Conservation (phyloP, 106 monocot species). For the Gastrodia elata region DNA sequence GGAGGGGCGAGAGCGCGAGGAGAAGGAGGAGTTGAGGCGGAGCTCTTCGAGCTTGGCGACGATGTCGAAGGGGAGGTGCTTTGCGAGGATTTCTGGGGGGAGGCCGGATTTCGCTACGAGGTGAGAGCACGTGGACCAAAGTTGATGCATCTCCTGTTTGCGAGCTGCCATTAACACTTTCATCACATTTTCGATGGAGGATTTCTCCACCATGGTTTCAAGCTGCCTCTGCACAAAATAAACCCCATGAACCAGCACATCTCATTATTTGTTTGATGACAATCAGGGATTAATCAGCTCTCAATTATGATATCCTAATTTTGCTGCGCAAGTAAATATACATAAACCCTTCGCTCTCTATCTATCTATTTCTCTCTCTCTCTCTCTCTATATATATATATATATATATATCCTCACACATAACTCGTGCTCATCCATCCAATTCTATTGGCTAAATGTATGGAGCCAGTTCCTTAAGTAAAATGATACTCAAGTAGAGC, state of each 20-base stretch:
- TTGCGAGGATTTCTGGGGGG: conserved; percentile 78
- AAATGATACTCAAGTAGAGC: too few species aligned
- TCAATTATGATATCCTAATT: too few species aligned
- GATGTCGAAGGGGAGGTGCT: conserved; percentile 85
- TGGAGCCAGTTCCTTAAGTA: too few species aligned
- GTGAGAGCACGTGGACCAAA: conserved; percentile 81
- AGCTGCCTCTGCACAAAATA: conserved; percentile 71
- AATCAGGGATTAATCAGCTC: too few species aligned
- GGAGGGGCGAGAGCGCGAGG: conserved; percentile 22
- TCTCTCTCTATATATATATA: neutral
- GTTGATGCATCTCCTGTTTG: conserved; percentile 84
- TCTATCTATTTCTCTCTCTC: too few species aligned
- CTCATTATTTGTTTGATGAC: too few species aligned
- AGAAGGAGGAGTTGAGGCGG: conserved; percentile 55
- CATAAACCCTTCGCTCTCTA: too few species aligned
- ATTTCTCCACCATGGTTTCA: conserved; percentile 81
- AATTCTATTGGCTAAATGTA: too few species aligned
- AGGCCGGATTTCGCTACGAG: conserved; percentile 86
- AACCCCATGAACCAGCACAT: conserved; percentile 1
- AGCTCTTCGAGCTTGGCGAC: conserved; percentile 80
- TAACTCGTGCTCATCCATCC: too few species aligned
- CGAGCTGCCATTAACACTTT: conserved; percentile 78
- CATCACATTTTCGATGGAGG: conserved; percentile 93
- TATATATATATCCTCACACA: neutral
- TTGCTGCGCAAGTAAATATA: too few species aligned